Evolutionary conservation across 2,329 filamentous ascomycete species (phyloP).

Genomic region (Botrytis deweyae): DNA sequence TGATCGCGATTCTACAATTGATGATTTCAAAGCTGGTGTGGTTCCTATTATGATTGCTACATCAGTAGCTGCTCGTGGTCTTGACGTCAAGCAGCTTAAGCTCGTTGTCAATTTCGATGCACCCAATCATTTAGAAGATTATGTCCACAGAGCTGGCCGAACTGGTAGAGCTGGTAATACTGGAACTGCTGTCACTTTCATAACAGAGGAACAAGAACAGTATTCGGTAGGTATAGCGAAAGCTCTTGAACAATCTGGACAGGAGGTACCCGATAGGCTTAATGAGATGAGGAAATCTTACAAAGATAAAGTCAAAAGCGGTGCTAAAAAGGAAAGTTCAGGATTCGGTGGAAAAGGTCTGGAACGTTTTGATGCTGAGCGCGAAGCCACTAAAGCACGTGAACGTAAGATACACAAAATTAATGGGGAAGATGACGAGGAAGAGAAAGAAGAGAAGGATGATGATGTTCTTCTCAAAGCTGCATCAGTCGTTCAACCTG

Average conservation of each 20-base stretch:
- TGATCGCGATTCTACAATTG: constrained; percentile 87
- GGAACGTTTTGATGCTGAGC: constrained; percentile 86
- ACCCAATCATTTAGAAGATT: constrained; percentile 93
- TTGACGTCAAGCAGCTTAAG: constrained; percentile 95
- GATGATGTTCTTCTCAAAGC: constrained; percentile 71
- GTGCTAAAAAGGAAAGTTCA: constrained; percentile 83
- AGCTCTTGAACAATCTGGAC: constrained; percentile 79
- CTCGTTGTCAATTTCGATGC: constrained; percentile 95
- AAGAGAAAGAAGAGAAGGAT: constrained; percentile 68
- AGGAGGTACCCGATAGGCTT: constrained; percentile 71
- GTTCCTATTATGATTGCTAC: constrained; percentile 91
- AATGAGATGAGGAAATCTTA: constrained; percentile 69
- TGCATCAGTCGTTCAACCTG: constrained; percentile 62
- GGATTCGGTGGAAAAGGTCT: constrained; percentile 95
- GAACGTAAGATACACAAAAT: constrained; percentile 89
- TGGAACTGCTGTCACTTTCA: constrained; percentile 90
- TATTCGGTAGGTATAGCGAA: constrained; percentile 89
- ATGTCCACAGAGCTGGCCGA: constrained; percentile 90
- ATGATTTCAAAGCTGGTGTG: constrained; percentile 89
- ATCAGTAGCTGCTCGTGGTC: constrained; percentile 88
- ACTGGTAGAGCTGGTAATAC: constrained; percentile 94
- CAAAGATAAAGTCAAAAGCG: constrained; percentile 85
- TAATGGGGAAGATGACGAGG: constrained; percentile 79
- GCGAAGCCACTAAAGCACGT: constrained; percentile 80
- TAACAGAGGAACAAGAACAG: constrained; percentile 88